Percentiles rank a stretch among this genome's conserved stretches.
Evolutionary conservation across 2,329 filamentous ascomycete species (phyloP).

Genomic region (Diaporthe citrichinensis): DNA sequence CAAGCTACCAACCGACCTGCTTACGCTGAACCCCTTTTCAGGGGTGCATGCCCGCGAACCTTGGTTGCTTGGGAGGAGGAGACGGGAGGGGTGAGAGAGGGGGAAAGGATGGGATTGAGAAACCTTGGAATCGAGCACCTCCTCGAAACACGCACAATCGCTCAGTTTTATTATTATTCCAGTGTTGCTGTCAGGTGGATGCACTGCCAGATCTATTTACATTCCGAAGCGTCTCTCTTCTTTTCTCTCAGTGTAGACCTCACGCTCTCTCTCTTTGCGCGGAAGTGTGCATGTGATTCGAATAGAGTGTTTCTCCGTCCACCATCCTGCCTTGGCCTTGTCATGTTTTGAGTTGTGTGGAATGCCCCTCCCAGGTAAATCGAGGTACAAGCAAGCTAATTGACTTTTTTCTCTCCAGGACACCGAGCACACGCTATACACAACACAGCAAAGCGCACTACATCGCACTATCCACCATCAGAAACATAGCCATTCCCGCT

Average conservation of each 20-base stretch:
- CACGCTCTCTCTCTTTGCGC: not conserved
- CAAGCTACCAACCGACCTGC: slow-evolving; percentile 11
- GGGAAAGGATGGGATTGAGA: slow-evolving; percentile 10
- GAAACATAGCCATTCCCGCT: slow-evolving; percentile 2
- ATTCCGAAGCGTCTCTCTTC: not conserved
- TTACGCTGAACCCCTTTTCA: slow-evolving; percentile 10
- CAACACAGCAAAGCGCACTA: not conserved
- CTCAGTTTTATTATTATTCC: not conserved
- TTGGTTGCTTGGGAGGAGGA: slow-evolving; percentile 1
- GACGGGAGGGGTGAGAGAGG: slow-evolving; percentile 8
- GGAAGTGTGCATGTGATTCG: not conserved
- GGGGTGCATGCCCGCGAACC: slow-evolving; percentile 26
- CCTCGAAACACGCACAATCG: slow-evolving; percentile 10
- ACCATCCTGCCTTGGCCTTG: slow-evolving; percentile 16
- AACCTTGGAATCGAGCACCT: slow-evolving; percentile 7
- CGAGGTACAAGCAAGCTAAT: slow-evolving; percentile 19
- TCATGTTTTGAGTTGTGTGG: slow-evolving; percentile 26
- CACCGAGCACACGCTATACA: slow-evolving; percentile 18
- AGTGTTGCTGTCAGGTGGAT: not conserved
- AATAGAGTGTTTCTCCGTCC: not conserved
- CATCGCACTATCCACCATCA: not conserved
- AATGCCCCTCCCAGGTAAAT: slow-evolving; percentile 14
- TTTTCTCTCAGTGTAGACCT: not conserved
- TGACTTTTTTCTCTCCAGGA: slow-evolving; percentile 25
- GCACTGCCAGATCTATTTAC: slow-evolving; percentile 2